Percentiles rank a stretch among this genome's conserved stretches.
Evolutionary conservation across 192 early-diverging fungal species (phyloP).

Genomic region (Mortierella alpina): DNA sequence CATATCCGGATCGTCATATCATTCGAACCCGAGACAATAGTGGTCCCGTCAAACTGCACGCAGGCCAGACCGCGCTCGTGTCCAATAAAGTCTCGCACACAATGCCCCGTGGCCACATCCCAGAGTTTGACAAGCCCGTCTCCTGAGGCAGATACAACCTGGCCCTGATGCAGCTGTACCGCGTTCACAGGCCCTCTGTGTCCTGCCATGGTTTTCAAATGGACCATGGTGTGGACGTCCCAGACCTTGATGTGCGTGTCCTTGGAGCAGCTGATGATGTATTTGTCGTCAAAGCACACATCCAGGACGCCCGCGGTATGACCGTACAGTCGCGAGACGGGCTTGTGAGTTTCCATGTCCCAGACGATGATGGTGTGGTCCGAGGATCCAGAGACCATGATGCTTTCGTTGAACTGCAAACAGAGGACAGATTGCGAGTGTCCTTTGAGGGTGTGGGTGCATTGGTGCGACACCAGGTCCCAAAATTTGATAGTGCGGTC

Average conservation of each 20-base stretch:
- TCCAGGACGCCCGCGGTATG: conserved; percentile 88
- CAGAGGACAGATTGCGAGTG: conserved; percentile 82
- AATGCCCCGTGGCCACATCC: conserved; percentile 73
- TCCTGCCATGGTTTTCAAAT: conserved; percentile 75
- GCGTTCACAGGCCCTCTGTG: conserved; percentile 98
- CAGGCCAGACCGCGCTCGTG: conserved; percentile 86
- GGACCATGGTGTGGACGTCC: conserved; percentile 72
- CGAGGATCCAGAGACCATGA: conserved; percentile 87
- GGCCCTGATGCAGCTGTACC: conserved; percentile 76
- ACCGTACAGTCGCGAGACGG: conserved; percentile 66
- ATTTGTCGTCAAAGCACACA: conserved; percentile 80
- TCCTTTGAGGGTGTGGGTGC: conserved; percentile 67
- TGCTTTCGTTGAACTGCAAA: conserved; percentile 80
- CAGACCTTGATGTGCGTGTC: conserved; percentile 93
- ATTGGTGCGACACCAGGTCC: conserved; percentile 72
- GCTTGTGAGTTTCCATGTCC: conserved; percentile 67
- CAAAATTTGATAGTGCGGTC: conserved; percentile 86
- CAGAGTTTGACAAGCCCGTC: conserved; percentile 85
- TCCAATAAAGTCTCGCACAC: conserved; percentile 80
- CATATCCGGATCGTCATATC: conserved; percentile 88
- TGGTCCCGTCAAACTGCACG: conserved; percentile 84
- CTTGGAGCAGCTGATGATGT: conserved; percentile 91
- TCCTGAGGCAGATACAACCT: conserved; percentile 86
- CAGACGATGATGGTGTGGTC: conserved; percentile 89
- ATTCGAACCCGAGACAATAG: conserved; percentile 83